These are phyloP conservation scores for Yamadazyma sp. DNA, from an alignment of 1,139 yeast genomes.

Conservation along the genomic window DNA sequence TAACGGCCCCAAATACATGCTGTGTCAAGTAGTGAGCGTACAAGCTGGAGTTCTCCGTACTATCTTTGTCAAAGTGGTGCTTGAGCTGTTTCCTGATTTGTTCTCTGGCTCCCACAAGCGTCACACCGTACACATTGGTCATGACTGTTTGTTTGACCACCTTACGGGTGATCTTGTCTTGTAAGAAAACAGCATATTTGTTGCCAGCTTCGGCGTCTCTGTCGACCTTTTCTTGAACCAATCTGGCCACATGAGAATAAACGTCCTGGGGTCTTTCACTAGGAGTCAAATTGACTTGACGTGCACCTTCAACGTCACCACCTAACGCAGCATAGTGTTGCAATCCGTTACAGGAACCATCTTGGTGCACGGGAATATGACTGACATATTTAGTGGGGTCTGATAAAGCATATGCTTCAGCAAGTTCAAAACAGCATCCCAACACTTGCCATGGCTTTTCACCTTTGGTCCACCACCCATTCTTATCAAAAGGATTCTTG, in stretches of 20 bases:
- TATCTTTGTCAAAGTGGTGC: slow-evolving; percentile 42
- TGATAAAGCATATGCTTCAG: slow-evolving; percentile 64
- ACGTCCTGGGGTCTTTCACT: slow-evolving; percentile 89
- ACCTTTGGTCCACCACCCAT: slow-evolving; percentile 81
- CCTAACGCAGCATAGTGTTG: slow-evolving; percentile 98
- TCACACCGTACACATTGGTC: slow-evolving; percentile 98
- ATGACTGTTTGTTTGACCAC: slow-evolving; percentile 95
- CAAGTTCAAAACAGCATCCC: slow-evolving; percentile 79
- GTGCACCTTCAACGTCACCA: slow-evolving; percentile 93
- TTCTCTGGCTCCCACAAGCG: slow-evolving; percentile 87
- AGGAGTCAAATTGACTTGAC: slow-evolving; percentile 84
- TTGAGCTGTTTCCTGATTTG: slow-evolving; percentile 74
- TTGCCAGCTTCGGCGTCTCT: slow-evolving; percentile 58
- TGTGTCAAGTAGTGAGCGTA: slow-evolving; percentile 69
- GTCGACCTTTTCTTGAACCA: slow-evolving; percentile 63
- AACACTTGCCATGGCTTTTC: slow-evolving; percentile 97
- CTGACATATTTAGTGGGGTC: slow-evolving; percentile 78
- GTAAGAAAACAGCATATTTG: slow-evolving; percentile 52
- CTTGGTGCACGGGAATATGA: slow-evolving; percentile 92
- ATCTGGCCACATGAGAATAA: slow-evolving; percentile 75
- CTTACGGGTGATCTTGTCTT: slow-evolving; percentile 74
- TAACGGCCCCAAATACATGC: slow-evolving; percentile 79
- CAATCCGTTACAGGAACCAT: slow-evolving; percentile 95
- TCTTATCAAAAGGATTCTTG: slow-evolving; percentile 58
- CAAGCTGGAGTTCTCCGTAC: slow-evolving; percentile 40